Conservation (phyloP, 495 filamentous ascomycete species). For the Geopyxis carbonaria region DNA sequence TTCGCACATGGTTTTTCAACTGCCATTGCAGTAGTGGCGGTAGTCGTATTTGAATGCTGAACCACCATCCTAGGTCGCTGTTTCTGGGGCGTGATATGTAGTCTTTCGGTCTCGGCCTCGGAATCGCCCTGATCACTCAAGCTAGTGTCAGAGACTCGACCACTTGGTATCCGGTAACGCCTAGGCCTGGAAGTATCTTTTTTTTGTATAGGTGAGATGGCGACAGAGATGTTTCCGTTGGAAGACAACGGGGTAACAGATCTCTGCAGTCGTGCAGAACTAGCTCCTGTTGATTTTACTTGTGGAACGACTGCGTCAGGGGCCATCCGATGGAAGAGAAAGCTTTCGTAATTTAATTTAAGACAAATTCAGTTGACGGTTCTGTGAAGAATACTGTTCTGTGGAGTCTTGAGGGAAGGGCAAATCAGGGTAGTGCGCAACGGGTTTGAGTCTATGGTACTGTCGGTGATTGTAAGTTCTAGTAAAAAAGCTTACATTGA, state of each 20-base stretch:
- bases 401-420: too few species aligned
- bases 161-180: slow-evolving; percentile 5
- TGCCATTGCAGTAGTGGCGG: slow-evolving; percentile 20
- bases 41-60: slow-evolving; percentile 16
- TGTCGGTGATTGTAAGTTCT: too few species aligned
- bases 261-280: slow-evolving; percentile 15
- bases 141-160: slow-evolving; percentile 40
- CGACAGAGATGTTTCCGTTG: slow-evolving; percentile 15
- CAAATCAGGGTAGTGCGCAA: too few species aligned
- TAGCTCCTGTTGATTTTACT: slow-evolving; percentile 15
- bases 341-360: too few species aligned
- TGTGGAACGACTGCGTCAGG: slow-evolving; percentile 12
- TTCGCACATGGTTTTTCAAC: slow-evolving; percentile 19
- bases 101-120: slow-evolving; percentile 92
- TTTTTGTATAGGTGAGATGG: too few species aligned
- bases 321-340: slow-evolving; percentile 27
- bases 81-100: slow-evolving; percentile 81
- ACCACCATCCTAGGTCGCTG: slow-evolving; percentile 22
- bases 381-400: too few species aligned
- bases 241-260: slow-evolving; percentile 1
- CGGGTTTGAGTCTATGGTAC: too few species aligned
- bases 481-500: too few species aligned
- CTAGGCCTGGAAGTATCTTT: too few species aligned
- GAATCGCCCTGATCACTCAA: slow-evolving; percentile 69
- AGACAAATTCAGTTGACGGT: too few species aligned